phyloP scores from a whole-genome alignment of 352 stramenopile genomes.

The Achlya hypogyna region DNA sequence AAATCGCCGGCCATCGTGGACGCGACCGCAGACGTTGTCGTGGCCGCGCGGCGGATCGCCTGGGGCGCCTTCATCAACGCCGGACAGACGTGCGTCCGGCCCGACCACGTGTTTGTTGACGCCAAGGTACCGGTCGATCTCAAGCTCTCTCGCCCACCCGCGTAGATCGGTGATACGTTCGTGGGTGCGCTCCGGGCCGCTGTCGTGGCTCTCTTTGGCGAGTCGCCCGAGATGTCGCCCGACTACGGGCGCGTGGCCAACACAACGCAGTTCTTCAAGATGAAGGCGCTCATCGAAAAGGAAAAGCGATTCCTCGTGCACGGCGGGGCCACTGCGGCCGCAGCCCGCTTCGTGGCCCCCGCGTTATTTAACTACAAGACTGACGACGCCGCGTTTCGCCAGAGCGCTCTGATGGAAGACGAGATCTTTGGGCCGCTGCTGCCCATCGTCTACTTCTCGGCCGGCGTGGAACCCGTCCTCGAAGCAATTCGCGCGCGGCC shows the following conservation, averaged over 20 bases:
- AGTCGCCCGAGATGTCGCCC: neutral
- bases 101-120: conserved; percentile 87
- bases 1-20: conserved; percentile 85
- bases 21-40: conserved; percentile 37
- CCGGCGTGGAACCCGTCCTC: conserved; percentile 29
- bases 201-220: neutral
- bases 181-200: neutral
- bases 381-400: conserved; percentile 36
- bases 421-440: conserved; percentile 96
- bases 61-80: conserved; percentile 84
- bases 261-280: neutral
- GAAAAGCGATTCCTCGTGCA: conserved; percentile 45
- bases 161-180: conserved; percentile 16
- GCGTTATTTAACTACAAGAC: conserved; percentile 86
- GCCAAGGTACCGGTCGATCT: neutral
- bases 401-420: conserved; percentile 74
- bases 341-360: conserved; percentile 71
- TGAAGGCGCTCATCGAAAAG: conserved; percentile 40
- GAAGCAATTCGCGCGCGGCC: conserved; percentile 32
- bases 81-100: conserved; percentile 91
- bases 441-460: conserved; percentile 78
- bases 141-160: too few species aligned
- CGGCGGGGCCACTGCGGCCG: conserved; percentile 47
- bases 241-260: conserved; percentile 1
- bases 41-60: conserved; percentile 69